phyloP scores from a whole-genome alignment of 2,329 filamentous ascomycete species.

The Aspergillus persii region DNA sequence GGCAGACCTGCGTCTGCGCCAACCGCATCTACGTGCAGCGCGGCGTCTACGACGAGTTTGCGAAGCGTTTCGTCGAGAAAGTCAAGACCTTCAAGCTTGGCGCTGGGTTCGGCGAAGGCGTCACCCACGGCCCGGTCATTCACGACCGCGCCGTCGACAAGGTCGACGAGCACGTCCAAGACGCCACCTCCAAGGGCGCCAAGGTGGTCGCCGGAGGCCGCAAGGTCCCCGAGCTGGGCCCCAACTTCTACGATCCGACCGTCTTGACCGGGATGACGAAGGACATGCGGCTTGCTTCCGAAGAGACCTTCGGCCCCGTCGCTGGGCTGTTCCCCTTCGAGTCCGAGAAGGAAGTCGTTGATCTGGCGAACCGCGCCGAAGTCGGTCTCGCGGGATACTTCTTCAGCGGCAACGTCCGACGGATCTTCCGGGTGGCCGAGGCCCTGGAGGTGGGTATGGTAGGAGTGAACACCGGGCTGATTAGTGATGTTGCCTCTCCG shows the following conservation, averaged over 20 bases:
- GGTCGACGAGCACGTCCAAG: constrained; percentile 74
- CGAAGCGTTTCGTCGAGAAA: constrained; percentile 53
- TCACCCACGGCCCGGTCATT: constrained; percentile 56
- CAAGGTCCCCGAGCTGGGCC: constrained; percentile 68
- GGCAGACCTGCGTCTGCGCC: constrained; percentile 92
- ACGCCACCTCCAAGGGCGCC: constrained; percentile 74
- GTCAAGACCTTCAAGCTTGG: constrained; percentile 51
- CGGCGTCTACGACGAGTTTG: constrained; percentile 54
- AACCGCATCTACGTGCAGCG: constrained; percentile 55
- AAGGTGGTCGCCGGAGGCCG: constrained; percentile 74
- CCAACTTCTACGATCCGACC: constrained; percentile 87
- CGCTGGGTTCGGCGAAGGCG: constrained; percentile 45
- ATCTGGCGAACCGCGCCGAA: constrained; percentile 74
- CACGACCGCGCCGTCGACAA: constrained; percentile 79
- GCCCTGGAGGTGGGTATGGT: constrained; percentile 53
- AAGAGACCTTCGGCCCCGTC: constrained; percentile 96
- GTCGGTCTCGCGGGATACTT: constrained; percentile 95
- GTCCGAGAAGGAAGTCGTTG: constrained; percentile 83
- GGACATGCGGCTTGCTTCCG: constrained; percentile 78
- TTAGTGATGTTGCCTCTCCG: constrained; percentile 53
- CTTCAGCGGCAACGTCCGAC: constrained; percentile 65
- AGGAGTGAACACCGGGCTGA: constrained; percentile 69
- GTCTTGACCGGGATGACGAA: constrained; percentile 82
- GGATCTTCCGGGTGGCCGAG: constrained; percentile 61
- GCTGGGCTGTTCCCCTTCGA: constrained; percentile 87